Evolutionary conservation across 257 asterid genomes (phyloP), one percentile per base, ranked within the genome.

Genomic region (Solanum verrucosum): DNA sequence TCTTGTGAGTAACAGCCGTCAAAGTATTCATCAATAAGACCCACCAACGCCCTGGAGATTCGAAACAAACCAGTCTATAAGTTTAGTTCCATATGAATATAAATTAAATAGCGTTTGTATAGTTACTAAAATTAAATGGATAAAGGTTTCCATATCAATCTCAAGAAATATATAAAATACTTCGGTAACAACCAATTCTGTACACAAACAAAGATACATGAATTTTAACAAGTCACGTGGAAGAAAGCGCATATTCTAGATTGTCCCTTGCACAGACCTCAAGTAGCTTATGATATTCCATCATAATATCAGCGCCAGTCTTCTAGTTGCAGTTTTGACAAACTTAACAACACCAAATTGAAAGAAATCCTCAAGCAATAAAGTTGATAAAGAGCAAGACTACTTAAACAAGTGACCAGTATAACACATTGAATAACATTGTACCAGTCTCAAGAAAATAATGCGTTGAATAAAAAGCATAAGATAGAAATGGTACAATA

Each of bases 1-100:
- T 95, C 99, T 87, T 93, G 95, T 52, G 99, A 94, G 93, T 93
- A 96, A 91, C 92, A 96, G 72, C 95, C 98, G 86, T 93, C 98
- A 91, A 96, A 96, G 89, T 95, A 94, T 91, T 96, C 98, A 89
- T 96, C 99, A 56, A 95, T 93, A 79, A 96, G 86, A 85, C 98
- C 99, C 87, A 94, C 97, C 95, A 96, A 91, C 87, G 98, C 89
- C 99, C 99, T 96, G 95, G 91, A 91, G 88, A 82, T 92, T 87
- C 78, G 78, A 84, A 89, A 90, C 81, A 91, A 90, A 90, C 90
- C 88, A 90, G 92, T 60, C 70, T 82, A 87, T 87, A 33, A 87
- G 89, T 90, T 90, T 73, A 82, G 84, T 84, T 83, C 18, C 77
- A 56, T 34, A 25, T 74, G 74, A 78, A 42, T 44, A 42, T 79